phyloP scores from a whole-genome alignment of 306 rosid genomes.

The Sindora glabra region DNA sequence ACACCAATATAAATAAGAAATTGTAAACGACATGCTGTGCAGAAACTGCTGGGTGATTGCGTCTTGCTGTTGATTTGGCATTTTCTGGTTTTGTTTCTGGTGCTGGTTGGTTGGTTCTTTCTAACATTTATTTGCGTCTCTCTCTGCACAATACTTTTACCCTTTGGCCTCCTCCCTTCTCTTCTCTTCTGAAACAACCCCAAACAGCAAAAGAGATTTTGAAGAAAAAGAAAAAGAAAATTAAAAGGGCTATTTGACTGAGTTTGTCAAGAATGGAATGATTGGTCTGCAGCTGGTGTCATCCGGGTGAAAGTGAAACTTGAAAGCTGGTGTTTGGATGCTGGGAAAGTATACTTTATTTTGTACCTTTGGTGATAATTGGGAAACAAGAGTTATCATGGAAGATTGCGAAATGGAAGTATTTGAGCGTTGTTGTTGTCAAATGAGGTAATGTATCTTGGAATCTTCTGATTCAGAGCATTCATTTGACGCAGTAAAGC shows the following conservation, averaged over 20 bases:
- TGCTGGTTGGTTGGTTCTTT: conserved; percentile 35
- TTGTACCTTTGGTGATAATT: neutral
- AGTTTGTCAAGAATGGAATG: neutral
- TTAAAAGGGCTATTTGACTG: too few relatives aligned
- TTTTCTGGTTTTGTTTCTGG: conserved; percentile 32
- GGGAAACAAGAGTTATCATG: neutral
- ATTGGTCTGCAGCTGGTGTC: conserved; percentile 1
- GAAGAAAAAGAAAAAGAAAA: too few relatives aligned
- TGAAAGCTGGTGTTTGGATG: conserved; percentile 6
- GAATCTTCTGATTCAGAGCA: conserved; percentile 10
- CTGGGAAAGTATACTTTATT: neutral
- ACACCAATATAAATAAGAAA: neutral
- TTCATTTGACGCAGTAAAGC: neutral
- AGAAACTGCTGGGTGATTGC: conserved; percentile 10
- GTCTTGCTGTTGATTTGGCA: conserved; percentile 27
- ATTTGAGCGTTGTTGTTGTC: too few relatives aligned
- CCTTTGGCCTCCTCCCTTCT: too few relatives aligned
- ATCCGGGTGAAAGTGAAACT: conserved; percentile 14
- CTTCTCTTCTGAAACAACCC: too few relatives aligned
- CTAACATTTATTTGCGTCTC: conserved; percentile 7
- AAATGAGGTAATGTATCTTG: conserved; percentile 22
- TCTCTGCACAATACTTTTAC: too few relatives aligned
- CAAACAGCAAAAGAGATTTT: conserved; percentile 3
- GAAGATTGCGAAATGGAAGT: neutral
- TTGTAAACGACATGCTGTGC: conserved; percentile 47